phyloP scores from a whole-genome alignment of 441 rosid species.

The Omphalea diandra region DNA sequence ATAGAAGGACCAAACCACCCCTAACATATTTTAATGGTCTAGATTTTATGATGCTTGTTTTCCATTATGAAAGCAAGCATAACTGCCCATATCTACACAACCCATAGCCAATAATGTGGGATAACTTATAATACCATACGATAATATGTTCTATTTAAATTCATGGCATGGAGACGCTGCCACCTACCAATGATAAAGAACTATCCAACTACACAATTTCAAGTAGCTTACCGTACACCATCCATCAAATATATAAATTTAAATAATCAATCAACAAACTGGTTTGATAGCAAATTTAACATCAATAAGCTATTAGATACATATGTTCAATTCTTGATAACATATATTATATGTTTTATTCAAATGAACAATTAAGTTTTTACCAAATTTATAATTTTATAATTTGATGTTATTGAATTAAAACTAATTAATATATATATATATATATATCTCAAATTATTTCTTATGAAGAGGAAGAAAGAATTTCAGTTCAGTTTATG shows the following conservation, averaged over 20 bases:
- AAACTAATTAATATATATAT: too few species aligned
- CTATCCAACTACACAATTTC: neutral
- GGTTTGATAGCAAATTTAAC: too few species aligned
- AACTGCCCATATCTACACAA: slow-evolving; percentile 32
- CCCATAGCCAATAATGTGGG: slow-evolving; percentile 31
- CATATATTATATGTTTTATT: too few species aligned
- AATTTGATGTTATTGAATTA: too few species aligned
- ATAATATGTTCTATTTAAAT: slow-evolving; percentile 25
- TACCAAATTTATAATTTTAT: too few species aligned
- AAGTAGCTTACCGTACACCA: neutral
- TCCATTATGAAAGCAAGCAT: slow-evolving; percentile 32
- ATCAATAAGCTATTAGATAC: too few species aligned
- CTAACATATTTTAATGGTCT: neutral
- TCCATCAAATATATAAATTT: neutral
- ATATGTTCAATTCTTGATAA: too few species aligned
- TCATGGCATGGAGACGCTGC: slow-evolving; percentile 33
- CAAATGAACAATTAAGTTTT: too few species aligned
- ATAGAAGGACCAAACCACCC: neutral
- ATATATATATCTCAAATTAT: too few species aligned
- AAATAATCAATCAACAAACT: too few species aligned
- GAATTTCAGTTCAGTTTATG: too few species aligned
- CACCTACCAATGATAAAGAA: neutral
- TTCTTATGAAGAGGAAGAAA: too few species aligned
- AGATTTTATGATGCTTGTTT: slow-evolving; percentile 16
- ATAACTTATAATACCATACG: slow-evolving; percentile 31